A percentile compares a stretch with the other conserved stretches of the same genome.
Evolutionary conservation across 108 stramenopile species (phyloP).

Genomic region (Discostella stelligeroides): DNA sequence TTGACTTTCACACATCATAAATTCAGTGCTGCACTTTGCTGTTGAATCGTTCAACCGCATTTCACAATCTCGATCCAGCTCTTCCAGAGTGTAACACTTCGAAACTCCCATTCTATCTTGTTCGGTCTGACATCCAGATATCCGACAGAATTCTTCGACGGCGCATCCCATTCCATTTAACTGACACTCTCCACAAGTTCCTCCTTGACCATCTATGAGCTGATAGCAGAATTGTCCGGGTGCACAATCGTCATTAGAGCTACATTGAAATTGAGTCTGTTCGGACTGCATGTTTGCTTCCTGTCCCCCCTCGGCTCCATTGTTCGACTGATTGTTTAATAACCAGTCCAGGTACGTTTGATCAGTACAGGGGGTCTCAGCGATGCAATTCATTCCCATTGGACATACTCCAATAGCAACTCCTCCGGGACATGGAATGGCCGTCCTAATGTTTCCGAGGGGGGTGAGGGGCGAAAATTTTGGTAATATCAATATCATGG

Average conservation of each 20-base stretch:
- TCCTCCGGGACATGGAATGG: slow-evolving; percentile 3
- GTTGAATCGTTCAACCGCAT: neutral
- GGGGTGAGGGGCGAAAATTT: too few species aligned
- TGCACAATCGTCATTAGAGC: slow-evolving; percentile 8
- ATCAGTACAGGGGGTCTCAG: slow-evolving; percentile 1
- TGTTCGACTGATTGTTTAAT: neutral
- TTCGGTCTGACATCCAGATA: slow-evolving; percentile 8
- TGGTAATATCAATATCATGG: too few species aligned
- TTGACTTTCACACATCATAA: slow-evolving; percentile 27
- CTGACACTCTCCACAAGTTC: slow-evolving; percentile 29
- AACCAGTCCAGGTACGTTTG: neutral
- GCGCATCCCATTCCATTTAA: slow-evolving; percentile 23
- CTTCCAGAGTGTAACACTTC: slow-evolving; percentile 22
- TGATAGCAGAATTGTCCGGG: slow-evolving; percentile 14
- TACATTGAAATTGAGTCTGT: too few species aligned
- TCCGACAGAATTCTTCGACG: slow-evolving; percentile 30
- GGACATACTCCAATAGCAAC: neutral
- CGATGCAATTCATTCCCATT: slow-evolving; percentile 1
- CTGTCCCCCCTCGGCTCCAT: neutral
- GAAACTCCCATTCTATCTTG: slow-evolving; percentile 17
- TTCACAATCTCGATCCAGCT: slow-evolving; percentile 23
- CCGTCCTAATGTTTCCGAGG: too few species aligned
- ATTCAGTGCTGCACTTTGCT: slow-evolving; percentile 17
- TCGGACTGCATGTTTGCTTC: neutral
- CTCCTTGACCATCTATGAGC: neutral